A percentile compares a stretch with the other conserved stretches of the same genome.
phyloP scores from a whole-genome alignment of 2,329 filamentous ascomycete genomes.

The Venturia effusa region DNA sequence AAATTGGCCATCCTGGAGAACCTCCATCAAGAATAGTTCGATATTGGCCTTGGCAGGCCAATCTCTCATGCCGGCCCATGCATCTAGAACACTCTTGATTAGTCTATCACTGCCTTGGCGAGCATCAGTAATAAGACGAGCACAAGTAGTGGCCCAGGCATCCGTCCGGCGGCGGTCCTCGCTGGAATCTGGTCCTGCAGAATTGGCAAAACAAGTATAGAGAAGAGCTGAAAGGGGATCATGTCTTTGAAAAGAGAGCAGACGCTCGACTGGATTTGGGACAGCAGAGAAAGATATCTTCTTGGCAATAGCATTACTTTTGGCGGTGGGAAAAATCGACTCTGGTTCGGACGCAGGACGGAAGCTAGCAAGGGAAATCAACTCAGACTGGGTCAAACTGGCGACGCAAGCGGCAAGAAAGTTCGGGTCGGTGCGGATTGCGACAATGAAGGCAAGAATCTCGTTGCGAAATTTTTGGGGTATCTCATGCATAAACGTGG shows the following conservation, averaged over 20 bases:
- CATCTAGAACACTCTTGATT: slow-evolving; percentile 72
- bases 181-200: slow-evolving; percentile 66
- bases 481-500: slow-evolving; percentile 52
- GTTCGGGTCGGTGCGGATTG: slow-evolving; percentile 75
- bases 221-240: slow-evolving; percentile 77
- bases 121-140: slow-evolving; percentile 67
- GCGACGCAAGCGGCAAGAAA: slow-evolving; percentile 78
- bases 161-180: slow-evolving; percentile 73
- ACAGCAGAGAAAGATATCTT: slow-evolving; percentile 37
- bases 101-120: slow-evolving; percentile 71
- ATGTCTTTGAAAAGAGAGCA: slow-evolving; percentile 80
- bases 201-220: slow-evolving; percentile 82
- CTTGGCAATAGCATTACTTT: slow-evolving; percentile 36
- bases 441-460: slow-evolving; percentile 67
- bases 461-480: slow-evolving; percentile 63
- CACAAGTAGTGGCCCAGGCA: slow-evolving; percentile 81
- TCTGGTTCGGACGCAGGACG: slow-evolving; percentile 70
- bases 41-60: slow-evolving; percentile 86
- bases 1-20: slow-evolving; percentile 85
- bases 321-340: slow-evolving; percentile 58
- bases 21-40: slow-evolving; percentile 91
- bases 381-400: slow-evolving; percentile 62
- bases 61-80: slow-evolving; percentile 75
- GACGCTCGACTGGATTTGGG: slow-evolving; percentile 63
- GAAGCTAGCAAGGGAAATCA: slow-evolving; percentile 66